phyloP scores from a whole-genome alignment of 2,329 filamentous ascomycete genomes.

The Hymenoscyphus fructigenus region DNA sequence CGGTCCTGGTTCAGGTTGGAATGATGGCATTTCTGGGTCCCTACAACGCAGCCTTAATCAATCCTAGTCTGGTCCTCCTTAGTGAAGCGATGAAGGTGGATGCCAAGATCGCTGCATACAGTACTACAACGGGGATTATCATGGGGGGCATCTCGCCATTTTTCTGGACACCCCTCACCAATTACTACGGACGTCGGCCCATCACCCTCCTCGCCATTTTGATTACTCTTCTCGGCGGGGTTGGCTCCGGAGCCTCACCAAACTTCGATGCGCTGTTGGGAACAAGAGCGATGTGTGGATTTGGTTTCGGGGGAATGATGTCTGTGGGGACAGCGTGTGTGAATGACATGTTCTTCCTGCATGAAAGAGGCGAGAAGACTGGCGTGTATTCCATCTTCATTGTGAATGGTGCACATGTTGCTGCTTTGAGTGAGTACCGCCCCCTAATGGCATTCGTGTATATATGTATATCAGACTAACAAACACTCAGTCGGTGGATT shows the following conservation, averaged over 20 bases:
- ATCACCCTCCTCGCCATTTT: conserved; percentile 32
- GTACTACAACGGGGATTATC: conserved; percentile 34
- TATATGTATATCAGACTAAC: conserved; percentile 5
- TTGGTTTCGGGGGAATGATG: conserved; percentile 36
- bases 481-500: conserved; percentile 31
- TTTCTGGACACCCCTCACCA: conserved; percentile 31
- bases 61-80: conserved; percentile 33
- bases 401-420: conserved; percentile 35
- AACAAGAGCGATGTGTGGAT: conserved; percentile 30
- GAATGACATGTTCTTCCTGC: conserved; percentile 35
- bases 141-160: conserved; percentile 34
- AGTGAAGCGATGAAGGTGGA: conserved; percentile 26
- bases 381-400: conserved; percentile 35
- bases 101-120: conserved; percentile 31
- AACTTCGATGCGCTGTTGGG: conserved; percentile 29
- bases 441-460: no score
- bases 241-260: conserved; percentile 27
- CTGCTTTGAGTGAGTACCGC: conserved; percentile 28
- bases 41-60: conserved; percentile 34
- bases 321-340: conserved; percentile 33
- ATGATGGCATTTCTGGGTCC: conserved; percentile 36
- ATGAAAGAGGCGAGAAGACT: conserved; percentile 34
- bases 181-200: conserved; percentile 34
- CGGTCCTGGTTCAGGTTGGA: conserved; percentile 34
- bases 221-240: conserved; percentile 32